A percentile compares a stretch with the other conserved stretches of the same genome.
Evolutionary conservation across 2,329 filamentous ascomycete species (phyloP).

Genomic region (Penicillium sp.): DNA sequence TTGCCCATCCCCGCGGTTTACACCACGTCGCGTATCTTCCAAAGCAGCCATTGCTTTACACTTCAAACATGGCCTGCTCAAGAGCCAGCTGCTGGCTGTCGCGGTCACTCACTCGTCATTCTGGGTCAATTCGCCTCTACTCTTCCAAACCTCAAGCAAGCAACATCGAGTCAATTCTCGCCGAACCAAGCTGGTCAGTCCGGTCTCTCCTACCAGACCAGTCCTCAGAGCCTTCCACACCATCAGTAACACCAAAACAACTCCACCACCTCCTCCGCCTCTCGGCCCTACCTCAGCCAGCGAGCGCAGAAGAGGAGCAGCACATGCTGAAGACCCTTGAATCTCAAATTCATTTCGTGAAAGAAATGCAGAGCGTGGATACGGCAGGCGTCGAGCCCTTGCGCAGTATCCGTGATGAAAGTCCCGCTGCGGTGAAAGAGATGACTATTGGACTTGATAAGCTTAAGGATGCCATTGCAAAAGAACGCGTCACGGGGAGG

Average conservation of each 20-base stretch:
- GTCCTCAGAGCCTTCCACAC: constrained; percentile 25
- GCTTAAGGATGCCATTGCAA: constrained; percentile 38
- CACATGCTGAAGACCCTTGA: constrained; percentile 72
- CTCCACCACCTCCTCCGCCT: constrained; percentile 83
- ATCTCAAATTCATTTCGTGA: constrained; percentile 88
- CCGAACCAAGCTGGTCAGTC: constrained; percentile 79
- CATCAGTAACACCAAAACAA: constrained; percentile 60
- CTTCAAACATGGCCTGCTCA: constrained; percentile 10
- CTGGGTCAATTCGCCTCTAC: constrained; percentile 16
- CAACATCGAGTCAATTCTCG: constrained; percentile 53
- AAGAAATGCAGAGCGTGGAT: constrained; percentile 75
- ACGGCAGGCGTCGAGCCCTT: constrained; percentile 71
- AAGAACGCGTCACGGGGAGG: constrained; percentile 42
- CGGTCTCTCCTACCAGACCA: constrained; percentile 63
- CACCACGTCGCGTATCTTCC: not conserved
- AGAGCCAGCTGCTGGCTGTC: constrained; percentile 18
- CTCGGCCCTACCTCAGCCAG: constrained; percentile 77
- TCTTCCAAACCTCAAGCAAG: constrained; percentile 23
- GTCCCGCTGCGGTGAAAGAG: constrained; percentile 38
- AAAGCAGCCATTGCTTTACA: not conserved
- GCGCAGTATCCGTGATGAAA: constrained; percentile 73
- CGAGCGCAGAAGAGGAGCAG: constrained; percentile 60
- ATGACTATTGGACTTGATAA: constrained; percentile 39
- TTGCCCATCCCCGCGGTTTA: not conserved
- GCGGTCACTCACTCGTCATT: constrained; percentile 9